A percentile compares a stretch with the other conserved stretches of the same genome.
Evolutionary conservation across 371 early-diverging fungal species (phyloP).

Genomic region (Capillidium heterosporum): DNA sequence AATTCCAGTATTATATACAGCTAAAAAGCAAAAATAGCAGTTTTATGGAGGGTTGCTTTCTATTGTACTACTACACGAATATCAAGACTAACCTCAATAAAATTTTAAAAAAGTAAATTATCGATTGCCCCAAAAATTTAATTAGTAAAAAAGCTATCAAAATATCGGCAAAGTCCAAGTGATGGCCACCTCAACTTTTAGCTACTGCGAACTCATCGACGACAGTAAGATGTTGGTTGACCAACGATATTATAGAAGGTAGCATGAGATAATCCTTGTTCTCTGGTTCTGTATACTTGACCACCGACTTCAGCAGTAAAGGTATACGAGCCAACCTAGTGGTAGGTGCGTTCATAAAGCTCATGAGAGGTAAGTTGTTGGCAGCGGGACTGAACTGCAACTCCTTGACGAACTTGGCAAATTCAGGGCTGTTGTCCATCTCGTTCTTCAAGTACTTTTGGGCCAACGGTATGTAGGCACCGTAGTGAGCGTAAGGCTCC

Average conservation of each 20-base stretch:
- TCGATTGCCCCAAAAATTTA: no score
- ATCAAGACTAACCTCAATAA: no score
- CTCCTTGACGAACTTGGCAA: background rate
- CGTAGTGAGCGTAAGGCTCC: background rate
- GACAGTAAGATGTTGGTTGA: constrained; percentile 3
- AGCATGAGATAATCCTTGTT: background rate
- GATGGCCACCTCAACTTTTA: no score
- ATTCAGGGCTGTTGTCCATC: background rate
- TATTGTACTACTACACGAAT: no score
- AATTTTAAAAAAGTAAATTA: no score
- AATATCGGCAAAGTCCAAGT: no score
- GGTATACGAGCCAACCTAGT: background rate
- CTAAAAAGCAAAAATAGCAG: no score
- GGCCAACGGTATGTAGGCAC: background rate
- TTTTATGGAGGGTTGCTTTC: no score
- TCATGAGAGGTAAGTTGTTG: background rate
- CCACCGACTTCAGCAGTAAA: background rate
- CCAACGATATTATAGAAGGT: background rate
- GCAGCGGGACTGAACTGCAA: background rate
- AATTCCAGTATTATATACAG: no score
- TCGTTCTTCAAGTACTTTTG: background rate
- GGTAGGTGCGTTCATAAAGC: background rate
- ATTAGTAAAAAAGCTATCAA: no score
- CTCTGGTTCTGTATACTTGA: background rate
- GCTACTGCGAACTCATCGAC: no score